Percentiles rank a stretch among this genome's conserved stretches.
phyloP scores from a whole-genome alignment of 805 yeast species.

The Yamadazyma tumulicola region DNA sequence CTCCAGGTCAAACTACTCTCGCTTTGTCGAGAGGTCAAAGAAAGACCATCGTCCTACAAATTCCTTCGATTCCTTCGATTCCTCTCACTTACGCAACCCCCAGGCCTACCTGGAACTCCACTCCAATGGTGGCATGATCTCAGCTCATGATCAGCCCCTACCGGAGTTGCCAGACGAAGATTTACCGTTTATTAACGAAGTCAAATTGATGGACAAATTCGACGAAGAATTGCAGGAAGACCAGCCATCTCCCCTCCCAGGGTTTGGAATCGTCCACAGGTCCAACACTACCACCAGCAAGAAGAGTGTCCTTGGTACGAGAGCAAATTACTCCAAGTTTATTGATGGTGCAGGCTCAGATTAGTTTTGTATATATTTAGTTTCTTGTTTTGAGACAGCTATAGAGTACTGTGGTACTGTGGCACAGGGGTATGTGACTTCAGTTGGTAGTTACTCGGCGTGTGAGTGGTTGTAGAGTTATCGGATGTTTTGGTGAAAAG shows the following conservation, averaged over 20 bases:
- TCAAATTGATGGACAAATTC: constrained; percentile 20
- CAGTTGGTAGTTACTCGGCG: no score
- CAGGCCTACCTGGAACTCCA: constrained; percentile 1
- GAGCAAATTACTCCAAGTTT: constrained; percentile 36
- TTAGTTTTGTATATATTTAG: no score
- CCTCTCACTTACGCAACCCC: constrained; percentile 9
- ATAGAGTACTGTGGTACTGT: no score
- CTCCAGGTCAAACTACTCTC: constrained; percentile 11
- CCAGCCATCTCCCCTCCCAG: constrained; percentile 3
- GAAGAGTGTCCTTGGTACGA: constrained; percentile 36
- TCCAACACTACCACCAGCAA: constrained; percentile 30
- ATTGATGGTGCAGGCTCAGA: constrained; percentile 29
- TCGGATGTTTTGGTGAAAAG: no score
- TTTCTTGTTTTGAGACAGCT: no score
- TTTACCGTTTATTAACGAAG: constrained; percentile 36
- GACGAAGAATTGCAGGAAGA: constrained; percentile 6
- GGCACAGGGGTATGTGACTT: no score
- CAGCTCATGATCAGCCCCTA: constrained; percentile 9
- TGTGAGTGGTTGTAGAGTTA: no score
- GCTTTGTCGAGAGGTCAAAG: constrained; percentile 10
- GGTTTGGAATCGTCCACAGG: constrained; percentile 16
- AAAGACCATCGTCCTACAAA: constrained; percentile 7
- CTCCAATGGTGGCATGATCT: constrained; percentile 1
- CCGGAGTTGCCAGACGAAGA: constrained; percentile 21
- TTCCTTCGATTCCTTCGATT: constrained; percentile 12